phyloP scores from a whole-genome alignment of 2,329 filamentous ascomycete genomes.

The Botrytis pseudocinerea region DNA sequence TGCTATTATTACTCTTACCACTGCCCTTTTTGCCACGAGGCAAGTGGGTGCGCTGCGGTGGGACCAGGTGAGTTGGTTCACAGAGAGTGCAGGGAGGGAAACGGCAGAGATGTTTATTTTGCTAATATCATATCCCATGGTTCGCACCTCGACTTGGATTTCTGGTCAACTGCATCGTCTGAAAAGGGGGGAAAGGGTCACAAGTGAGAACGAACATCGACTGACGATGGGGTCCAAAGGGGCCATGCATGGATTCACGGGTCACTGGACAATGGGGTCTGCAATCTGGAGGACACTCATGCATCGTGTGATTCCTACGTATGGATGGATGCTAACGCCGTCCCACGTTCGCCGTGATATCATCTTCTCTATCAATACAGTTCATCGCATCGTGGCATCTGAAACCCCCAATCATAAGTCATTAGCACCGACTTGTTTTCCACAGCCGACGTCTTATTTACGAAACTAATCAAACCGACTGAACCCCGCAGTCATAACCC shows the following conservation, averaged over 20 bases:
- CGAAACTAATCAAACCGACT: background rate
- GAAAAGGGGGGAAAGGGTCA: background rate
- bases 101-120: background rate
- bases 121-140: background rate
- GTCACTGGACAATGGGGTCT: constrained; percentile 6
- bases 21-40: background rate
- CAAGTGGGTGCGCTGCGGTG: background rate
- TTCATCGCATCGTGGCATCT: too few species aligned
- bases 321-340: background rate
- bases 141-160: background rate
- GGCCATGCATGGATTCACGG: background rate
- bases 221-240: background rate
- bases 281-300: background rate
- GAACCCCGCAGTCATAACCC: background rate
- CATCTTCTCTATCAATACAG: background rate
- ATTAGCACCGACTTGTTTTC: background rate
- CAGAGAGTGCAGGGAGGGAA: background rate
- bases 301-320: background rate
- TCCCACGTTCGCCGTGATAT: background rate
- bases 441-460: background rate
- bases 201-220: background rate
- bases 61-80: background rate
- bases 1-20: too few species aligned
- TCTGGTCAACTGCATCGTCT: background rate
- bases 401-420: background rate